Conservation (phyloP, 2,329 filamentous ascomycete genomes). For the Ascochyta viciae-villosae region DNA sequence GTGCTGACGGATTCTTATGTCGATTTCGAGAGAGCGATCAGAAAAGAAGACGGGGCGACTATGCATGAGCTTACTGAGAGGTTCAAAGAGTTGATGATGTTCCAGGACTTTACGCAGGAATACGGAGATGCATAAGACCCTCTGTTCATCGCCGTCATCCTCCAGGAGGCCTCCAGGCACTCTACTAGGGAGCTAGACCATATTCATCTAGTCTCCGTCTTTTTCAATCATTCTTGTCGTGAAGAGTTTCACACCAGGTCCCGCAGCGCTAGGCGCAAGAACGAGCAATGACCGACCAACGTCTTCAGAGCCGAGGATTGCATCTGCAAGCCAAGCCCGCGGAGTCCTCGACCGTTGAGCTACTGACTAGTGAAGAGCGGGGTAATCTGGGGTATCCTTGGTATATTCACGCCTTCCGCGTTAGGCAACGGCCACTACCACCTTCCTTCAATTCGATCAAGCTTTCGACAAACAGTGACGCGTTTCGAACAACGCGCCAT, state of each 20-base stretch:
- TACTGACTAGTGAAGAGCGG: not conserved
- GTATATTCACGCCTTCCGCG: not conserved
- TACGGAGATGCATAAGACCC: not conserved
- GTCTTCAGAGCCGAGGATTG: too few species aligned
- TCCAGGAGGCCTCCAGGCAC: too few species aligned
- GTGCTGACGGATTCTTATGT: conserved; percentile 3
- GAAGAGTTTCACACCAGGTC: too few species aligned
- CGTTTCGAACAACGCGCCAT: not conserved
- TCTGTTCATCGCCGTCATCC: too few species aligned
- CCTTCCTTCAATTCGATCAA: too few species aligned
- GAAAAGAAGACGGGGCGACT: conserved; percentile 17
- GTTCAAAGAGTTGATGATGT: conserved; percentile 40
- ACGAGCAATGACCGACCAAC: too few species aligned
- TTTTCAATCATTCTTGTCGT: too few species aligned
- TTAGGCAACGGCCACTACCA: not conserved
- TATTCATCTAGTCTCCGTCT: too few species aligned
- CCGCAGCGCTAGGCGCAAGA: too few species aligned
- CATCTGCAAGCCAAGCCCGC: not conserved
- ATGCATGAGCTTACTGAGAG: conserved; percentile 35
- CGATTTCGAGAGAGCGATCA: conserved; percentile 9
- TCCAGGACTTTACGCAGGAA: conserved; percentile 23
- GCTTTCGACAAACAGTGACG: too few species aligned
- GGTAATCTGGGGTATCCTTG: conserved; percentile 3
- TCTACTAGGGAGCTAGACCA: too few species aligned
- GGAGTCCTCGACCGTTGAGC: conserved; percentile 4